Percentiles rank a stretch among this genome's conserved stretches.
Conservation (phyloP, 2,329 filamentous ascomycete genomes). For the Colletotrichum musae region DNA sequence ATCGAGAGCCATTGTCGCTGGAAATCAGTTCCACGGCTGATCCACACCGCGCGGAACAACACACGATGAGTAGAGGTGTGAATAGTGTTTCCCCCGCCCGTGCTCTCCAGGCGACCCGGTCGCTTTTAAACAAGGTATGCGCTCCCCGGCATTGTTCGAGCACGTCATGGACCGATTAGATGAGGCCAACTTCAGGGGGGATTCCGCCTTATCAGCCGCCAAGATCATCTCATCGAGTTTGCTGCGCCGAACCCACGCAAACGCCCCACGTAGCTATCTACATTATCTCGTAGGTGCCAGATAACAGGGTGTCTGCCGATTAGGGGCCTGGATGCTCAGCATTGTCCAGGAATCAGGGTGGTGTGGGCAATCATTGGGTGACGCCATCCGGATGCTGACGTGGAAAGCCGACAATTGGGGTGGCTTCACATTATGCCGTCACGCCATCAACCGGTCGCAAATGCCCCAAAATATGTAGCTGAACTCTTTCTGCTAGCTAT, state of each 20-base stretch:
- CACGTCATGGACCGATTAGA: conserved; percentile 13
- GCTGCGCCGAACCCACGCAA: not conserved
- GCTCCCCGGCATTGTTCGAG: not conserved
- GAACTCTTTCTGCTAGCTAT: no score
- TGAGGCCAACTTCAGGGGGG: not conserved
- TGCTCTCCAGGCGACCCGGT: not conserved
- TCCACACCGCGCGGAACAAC: no score
- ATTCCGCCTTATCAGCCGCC: not conserved
- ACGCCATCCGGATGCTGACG: no score
- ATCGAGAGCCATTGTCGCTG: no score
- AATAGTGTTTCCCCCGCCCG: not conserved
- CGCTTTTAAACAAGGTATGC: not conserved
- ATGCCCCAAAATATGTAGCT: no score
- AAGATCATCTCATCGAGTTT: not conserved
- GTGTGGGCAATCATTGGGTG: no score
- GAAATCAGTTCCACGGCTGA: no score
- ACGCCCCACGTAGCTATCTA: not conserved
- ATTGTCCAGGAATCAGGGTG: no score
- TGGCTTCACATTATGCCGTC: no score
- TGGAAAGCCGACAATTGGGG: no score
- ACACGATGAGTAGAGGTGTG: not conserved
- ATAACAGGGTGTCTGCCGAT: not conserved
- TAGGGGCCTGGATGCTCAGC: no score
- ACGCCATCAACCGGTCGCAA: no score
- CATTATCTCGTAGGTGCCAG: not conserved